Conservation (phyloP, 2,329 filamentous ascomycete genomes). For the Neonectria hederae region DNA sequence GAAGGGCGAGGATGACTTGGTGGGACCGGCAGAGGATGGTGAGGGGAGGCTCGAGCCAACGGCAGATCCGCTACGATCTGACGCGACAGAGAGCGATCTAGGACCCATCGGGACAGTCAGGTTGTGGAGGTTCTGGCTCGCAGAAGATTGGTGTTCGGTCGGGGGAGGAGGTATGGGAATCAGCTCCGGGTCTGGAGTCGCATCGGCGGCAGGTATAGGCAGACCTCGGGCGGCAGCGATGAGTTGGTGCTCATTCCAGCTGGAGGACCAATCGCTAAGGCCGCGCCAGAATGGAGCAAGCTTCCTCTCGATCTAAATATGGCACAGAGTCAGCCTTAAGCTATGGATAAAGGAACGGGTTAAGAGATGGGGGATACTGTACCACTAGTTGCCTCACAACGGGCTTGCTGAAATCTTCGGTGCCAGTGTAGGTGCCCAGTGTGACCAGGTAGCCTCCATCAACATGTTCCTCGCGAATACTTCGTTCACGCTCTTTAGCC, state of each 20-base stretch:
- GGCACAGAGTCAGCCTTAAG: slow-evolving; percentile 29
- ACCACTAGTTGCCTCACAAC: slow-evolving; percentile 92
- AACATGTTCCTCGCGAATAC: slow-evolving; percentile 89
- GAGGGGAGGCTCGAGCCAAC: slow-evolving; percentile 66
- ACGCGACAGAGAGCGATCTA: slow-evolving; percentile 80
- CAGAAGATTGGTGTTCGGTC: slow-evolving; percentile 59
- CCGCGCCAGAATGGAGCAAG: slow-evolving; percentile 97
- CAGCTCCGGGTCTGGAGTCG: slow-evolving; percentile 77
- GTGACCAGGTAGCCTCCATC: slow-evolving; percentile 96
- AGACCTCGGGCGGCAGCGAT: slow-evolving; percentile 87
- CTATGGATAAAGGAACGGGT: neutral
- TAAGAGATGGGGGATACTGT: slow-evolving; percentile 43
- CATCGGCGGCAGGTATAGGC: slow-evolving; percentile 83
- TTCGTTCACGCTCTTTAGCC: slow-evolving; percentile 86
- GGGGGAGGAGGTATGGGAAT: slow-evolving; percentile 58
- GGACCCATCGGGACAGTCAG: slow-evolving; percentile 83
- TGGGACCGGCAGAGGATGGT: slow-evolving; percentile 48
- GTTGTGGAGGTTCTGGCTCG: slow-evolving; percentile 68
- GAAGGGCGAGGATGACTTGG: slow-evolving; percentile 67
- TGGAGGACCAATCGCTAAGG: slow-evolving; percentile 85
- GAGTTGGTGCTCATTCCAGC: slow-evolving; percentile 96
- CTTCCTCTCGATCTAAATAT: slow-evolving; percentile 82
- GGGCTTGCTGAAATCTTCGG: slow-evolving; percentile 92
- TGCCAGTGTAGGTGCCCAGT: slow-evolving; percentile 89
- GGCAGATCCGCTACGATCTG: slow-evolving; percentile 72